Evolutionary conservation across 2,329 filamentous ascomycete genomes (phyloP), one percentile per base, ranked within the genome.

Genomic region (Aureobasidium subglaciale): DNA sequence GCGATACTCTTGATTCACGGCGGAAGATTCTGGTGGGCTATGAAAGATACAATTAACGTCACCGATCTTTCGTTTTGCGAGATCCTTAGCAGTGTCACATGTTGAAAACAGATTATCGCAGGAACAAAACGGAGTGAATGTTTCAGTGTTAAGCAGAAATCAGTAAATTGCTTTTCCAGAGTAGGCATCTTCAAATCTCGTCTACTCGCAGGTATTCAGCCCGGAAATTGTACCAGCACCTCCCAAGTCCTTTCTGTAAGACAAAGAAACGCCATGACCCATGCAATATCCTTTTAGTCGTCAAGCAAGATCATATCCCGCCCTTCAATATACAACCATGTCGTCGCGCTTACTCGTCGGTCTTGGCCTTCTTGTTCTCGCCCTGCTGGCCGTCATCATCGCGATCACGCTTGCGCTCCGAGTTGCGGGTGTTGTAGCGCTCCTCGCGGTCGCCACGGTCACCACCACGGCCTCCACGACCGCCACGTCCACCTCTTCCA

Each of bases 361-460:
- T 57, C 57, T 59, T 62, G 29, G 52, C 42, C 59, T 62, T 62
- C 59, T 63, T 63, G 37, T 40, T 54, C 52, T 63, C 61, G 38
- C 41, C 42, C 59, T 56, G 29, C 59, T 59, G 40, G n/a, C 49
- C 38, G 13, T 37, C 46, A n/a, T 56, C 58, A 27, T 40, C 45
- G 15, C 43, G 48, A 2, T 18, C 55, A 16, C 54, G 40, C 56
- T 60, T 56, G 22, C 48, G 49, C 32, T 60, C 60, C 38, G 58
- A 40, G 37, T 53, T 58, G 16, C 59, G 57, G 42, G 59, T 57
- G 35, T 53, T 30, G 25, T 35, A 37, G 24, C 46, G 46, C 4
- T 40, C 57, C 13, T 53, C 58, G 27, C 59, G 57, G 25, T 57
- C 55, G 38, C 56, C 59, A 24, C 59, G 53, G 13, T 58, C 56